Conservation (phyloP, 75 land plant species). For the Selaginella moellendorffii region DNA sequence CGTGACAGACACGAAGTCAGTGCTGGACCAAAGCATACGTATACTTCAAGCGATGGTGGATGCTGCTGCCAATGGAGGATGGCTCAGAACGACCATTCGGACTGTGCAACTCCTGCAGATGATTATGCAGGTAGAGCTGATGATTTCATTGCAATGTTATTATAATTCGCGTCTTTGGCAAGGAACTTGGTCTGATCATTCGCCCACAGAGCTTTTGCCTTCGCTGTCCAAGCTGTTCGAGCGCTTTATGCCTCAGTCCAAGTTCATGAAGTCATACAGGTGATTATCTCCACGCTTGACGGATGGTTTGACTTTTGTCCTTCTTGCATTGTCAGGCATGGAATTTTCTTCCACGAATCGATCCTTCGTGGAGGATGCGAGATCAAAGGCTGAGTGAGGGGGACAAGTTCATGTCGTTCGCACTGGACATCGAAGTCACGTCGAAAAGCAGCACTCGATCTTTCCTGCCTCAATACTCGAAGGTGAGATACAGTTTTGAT, state of each 20-base stretch:
- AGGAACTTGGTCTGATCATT: constrained; percentile 72
- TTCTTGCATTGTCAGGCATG: too few species aligned
- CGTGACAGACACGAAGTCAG: constrained; percentile 90
- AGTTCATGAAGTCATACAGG: not conserved
- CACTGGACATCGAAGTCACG: not conserved
- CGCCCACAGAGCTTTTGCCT: constrained; percentile 26
- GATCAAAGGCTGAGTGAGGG: not conserved
- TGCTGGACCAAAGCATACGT: constrained; percentile 94
- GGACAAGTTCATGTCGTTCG: not conserved
- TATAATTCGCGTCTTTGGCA: too few species aligned
- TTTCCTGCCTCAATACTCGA: not conserved
- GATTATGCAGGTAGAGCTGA: constrained; percentile 76
- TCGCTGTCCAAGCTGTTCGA: constrained; percentile 28
- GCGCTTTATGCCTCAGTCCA: not conserved
- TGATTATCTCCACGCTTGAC: not conserved
- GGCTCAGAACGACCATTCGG: constrained; percentile 71
- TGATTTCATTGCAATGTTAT: not conserved
- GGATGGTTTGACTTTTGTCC: not conserved
- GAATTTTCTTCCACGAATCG: constrained; percentile 39
- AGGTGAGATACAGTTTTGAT: too few species aligned
- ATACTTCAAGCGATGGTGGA: constrained; percentile 97
- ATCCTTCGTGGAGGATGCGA: constrained; percentile 2
- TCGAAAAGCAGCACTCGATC: not conserved
- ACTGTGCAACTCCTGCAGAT: constrained; percentile 92
- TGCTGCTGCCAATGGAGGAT: constrained; percentile 94